Evolutionary conservation across 768 basidiomycete genomes (phyloP), one percentile per base, ranked within the genome.

Genomic region (Rhizopogon vesiculosus): DNA sequence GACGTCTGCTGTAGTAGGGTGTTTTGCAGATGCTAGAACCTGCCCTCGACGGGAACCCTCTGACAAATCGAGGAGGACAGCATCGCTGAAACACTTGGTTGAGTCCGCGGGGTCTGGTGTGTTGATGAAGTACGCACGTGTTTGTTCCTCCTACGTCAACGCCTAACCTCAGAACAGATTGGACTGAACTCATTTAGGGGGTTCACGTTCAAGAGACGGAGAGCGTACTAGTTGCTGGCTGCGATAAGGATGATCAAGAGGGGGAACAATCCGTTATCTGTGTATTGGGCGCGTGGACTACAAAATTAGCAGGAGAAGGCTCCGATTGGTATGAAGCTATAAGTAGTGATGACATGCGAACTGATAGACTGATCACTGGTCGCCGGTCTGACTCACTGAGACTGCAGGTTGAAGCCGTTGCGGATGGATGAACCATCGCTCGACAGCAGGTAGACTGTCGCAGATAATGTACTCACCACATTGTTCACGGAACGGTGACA

Each of bases 1-100:
- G 51, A 85, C 78, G 53, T 83, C 76, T 7, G 76, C 61, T 0
- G 85, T 86, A 0, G 86, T 87, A 0, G 74, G 74, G 15, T 74
- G 71, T 62, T 87, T 87, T 31, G 69, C 62, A 0, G 62, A 66
- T 6, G 67, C 64, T 25, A 74, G 50, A 10, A 74, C 58, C 3
- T 38, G 59, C 2, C 61, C 54, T 41, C 61, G 44, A 22, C 44
- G 50, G 25, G 51, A 54, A 29, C 59, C 40, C 7, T 59, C 40
- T 0, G 61, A 48, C 3, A 58, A 44, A 44, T 64, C 38, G 40
- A 71, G 61, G 0, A 70, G 56, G 33, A 69, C 67, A 7, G 69
- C 67, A 50, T 70, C 69, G n/a, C 75, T 77, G 48, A 2, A 15
- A 5, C 16, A 39, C 19, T 19, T 22, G 10, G n/a, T 28, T 18